Evolutionary conservation across 176 grass and related monocot genomes (phyloP).

Genomic region (Triticum timopheevii): DNA sequence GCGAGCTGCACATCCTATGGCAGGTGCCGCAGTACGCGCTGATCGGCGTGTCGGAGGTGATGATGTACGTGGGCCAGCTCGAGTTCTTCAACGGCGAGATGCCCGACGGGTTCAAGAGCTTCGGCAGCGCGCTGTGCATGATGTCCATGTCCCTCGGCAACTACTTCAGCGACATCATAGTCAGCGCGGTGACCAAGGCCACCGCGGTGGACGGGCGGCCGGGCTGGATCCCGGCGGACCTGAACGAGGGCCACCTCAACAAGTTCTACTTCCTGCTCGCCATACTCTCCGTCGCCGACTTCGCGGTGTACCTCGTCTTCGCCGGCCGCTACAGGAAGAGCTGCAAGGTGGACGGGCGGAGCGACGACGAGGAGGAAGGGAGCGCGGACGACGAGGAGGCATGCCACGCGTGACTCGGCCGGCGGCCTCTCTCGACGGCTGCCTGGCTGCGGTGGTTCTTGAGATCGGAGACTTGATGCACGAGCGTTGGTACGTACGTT

Average conservation of each 20-base stretch:
- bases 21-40: slow-evolving; percentile 86
- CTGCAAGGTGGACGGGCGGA: slow-evolving; percentile 53
- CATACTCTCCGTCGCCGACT: slow-evolving; percentile 53
- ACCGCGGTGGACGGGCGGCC: slow-evolving; percentile 37
- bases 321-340: slow-evolving; percentile 49
- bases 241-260: slow-evolving; percentile 82
- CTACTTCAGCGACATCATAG: slow-evolving; percentile 84
- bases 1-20: slow-evolving; percentile 83
- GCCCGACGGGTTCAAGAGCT: slow-evolving; percentile 90
- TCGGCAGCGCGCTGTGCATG: slow-evolving; percentile 95
- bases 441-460: slow-evolving; percentile 22
- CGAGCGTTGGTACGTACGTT: not conserved
- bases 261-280: slow-evolving; percentile 89
- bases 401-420: slow-evolving; percentile 5
- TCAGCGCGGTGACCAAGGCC: slow-evolving; percentile 61
- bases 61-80: slow-evolving; percentile 97
- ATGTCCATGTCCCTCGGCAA: slow-evolving; percentile 94
- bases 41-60: slow-evolving; percentile 88
- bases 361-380: slow-evolving; percentile 31
- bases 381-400: not conserved
- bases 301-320: slow-evolving; percentile 60
- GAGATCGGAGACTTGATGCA: slow-evolving; percentile 29
- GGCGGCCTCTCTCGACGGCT: not conserved
- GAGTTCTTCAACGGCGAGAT: slow-evolving; percentile 92
- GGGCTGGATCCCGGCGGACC: slow-evolving; percentile 81